phyloP scores from a whole-genome alignment of 2,329 filamentous ascomycete genomes.

The Cryphonectria japonica region DNA sequence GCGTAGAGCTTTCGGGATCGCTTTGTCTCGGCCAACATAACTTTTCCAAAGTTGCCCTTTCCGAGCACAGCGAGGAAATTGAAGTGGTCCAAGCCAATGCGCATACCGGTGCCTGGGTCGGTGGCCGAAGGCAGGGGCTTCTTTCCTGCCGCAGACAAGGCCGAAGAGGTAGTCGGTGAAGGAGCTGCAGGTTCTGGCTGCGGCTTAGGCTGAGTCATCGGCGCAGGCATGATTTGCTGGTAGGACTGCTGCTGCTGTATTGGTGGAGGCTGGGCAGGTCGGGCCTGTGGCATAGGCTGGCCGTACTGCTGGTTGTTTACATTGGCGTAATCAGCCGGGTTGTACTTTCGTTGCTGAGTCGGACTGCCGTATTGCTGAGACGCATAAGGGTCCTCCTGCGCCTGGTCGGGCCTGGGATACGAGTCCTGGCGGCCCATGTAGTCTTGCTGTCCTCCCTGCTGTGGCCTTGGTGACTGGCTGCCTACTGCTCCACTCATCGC shows the following conservation, averaged over 20 bases:
- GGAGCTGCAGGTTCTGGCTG: constrained; percentile 42
- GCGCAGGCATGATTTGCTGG: constrained; percentile 36
- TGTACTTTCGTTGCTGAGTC: constrained; percentile 68
- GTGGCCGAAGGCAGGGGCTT: constrained; percentile 74
- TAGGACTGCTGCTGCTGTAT: constrained; percentile 44
- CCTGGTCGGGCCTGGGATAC: constrained; percentile 38
- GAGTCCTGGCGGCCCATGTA: constrained; percentile 39
- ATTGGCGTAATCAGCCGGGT: constrained; percentile 76
- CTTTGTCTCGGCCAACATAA: constrained; percentile 99
- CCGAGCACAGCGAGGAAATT: constrained; percentile 98
- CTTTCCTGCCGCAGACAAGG: constrained; percentile 43
- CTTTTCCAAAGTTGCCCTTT: constrained; percentile 99
- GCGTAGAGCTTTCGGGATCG: constrained; percentile 89
- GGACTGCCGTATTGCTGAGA: constrained; percentile 43
- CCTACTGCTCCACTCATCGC: constrained; percentile 58
- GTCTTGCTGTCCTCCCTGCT: constrained; percentile 39
- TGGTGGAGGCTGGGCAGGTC: constrained; percentile 37
- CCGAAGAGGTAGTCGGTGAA: constrained; percentile 39
- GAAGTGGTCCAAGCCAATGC: constrained; percentile 97
- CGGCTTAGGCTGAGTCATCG: constrained; percentile 42
- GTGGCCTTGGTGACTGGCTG: constrained; percentile 39
- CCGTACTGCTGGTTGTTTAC: constrained; percentile 46
- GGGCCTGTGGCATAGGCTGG: constrained; percentile 48
- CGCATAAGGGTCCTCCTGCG: constrained; percentile 44
- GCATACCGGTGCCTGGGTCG: constrained; percentile 72